Evolutionary conservation across 768 basidiomycete genomes (phyloP).

Genomic region (Kockovaella imperatae): DNA sequence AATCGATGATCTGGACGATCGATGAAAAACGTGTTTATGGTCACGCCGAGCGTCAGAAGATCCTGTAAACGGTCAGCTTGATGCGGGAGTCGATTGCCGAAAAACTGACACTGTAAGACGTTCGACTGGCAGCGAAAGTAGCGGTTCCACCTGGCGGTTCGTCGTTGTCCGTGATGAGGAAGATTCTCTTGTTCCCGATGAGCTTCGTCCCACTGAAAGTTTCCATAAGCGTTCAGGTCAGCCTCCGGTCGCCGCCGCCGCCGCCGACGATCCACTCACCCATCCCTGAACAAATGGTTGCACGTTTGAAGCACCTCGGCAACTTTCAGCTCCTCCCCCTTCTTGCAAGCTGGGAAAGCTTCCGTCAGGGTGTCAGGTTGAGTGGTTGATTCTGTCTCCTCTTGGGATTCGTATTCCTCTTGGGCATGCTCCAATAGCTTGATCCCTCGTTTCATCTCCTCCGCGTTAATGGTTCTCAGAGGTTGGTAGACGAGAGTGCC

Average conservation of each 20-base stretch:
- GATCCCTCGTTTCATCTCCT: slow-evolving; percentile 70
- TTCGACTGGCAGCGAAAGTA: slow-evolving; percentile 31
- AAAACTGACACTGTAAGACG: slow-evolving; percentile 27
- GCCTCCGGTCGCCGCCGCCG: not conserved
- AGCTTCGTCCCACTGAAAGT: slow-evolving; percentile 52
- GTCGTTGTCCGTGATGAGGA: slow-evolving; percentile 86
- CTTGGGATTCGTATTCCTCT: slow-evolving; percentile 51
- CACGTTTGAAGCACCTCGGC: slow-evolving; percentile 86
- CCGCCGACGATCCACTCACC: slow-evolving; percentile 50
- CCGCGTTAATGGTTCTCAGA: slow-evolving; percentile 67
- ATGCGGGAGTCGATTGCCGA: not conserved
- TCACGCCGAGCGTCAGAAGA: slow-evolving; percentile 27
- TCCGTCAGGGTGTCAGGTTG: slow-evolving; percentile 51
- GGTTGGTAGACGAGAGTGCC: slow-evolving; percentile 61
- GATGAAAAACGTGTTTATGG: slow-evolving; percentile 37
- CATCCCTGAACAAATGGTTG: slow-evolving; percentile 79
- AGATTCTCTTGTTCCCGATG: slow-evolving; percentile 83
- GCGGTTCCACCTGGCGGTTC: slow-evolving; percentile 49
- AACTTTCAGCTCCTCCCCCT: slow-evolving; percentile 59
- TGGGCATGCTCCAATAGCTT: slow-evolving; percentile 60
- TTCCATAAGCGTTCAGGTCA: slow-evolving; percentile 4
- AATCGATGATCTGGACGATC: slow-evolving; percentile 29
- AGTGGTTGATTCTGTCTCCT: slow-evolving; percentile 46
- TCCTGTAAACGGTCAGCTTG: slow-evolving; percentile 18
- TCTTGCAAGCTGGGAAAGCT: slow-evolving; percentile 58